Percentiles rank a stretch among this genome's conserved stretches.
These are phyloP conservation scores for Globisporangium apiculatum DNA, from an alignment of 352 stramenopile species.

Conservation along the genomic window DNA sequence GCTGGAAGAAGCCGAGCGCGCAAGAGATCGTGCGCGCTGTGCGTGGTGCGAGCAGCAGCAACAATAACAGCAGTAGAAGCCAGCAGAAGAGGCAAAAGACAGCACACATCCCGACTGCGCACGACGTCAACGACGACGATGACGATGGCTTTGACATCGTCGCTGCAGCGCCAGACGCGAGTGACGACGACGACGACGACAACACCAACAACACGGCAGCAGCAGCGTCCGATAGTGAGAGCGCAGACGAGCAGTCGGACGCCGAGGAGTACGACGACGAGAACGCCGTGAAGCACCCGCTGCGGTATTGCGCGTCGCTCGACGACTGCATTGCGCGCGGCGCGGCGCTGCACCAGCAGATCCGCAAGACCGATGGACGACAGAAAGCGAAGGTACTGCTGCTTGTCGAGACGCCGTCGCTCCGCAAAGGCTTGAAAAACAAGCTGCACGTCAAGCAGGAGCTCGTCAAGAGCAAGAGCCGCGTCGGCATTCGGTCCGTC, in stretches of 20 bases:
- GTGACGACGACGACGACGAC: slow-evolving; percentile 14
- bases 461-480: slow-evolving; percentile 47
- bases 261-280: slow-evolving; percentile 16
- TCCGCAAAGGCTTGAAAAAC: slow-evolving; percentile 60
- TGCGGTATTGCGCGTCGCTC: slow-evolving; percentile 38
- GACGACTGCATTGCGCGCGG: slow-evolving; percentile 41
- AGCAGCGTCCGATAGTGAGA: slow-evolving; percentile 3
- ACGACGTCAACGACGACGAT: slow-evolving; percentile 14
- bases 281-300: slow-evolving; percentile 19
- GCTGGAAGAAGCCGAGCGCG: slow-evolving; percentile 62
- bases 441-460: slow-evolving; percentile 47
- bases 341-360: slow-evolving; percentile 35
- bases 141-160: slow-evolving; percentile 16
- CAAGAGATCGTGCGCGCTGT: slow-evolving; percentile 30
- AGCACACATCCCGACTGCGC: not conserved
- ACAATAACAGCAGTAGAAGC: slow-evolving; percentile 3
- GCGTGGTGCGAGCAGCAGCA: slow-evolving; percentile 5
- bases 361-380: slow-evolving; percentile 44
- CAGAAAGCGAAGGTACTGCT: slow-evolving; percentile 69
- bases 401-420: slow-evolving; percentile 35
- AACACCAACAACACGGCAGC: slow-evolving; percentile 3
- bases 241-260: slow-evolving; percentile 13
- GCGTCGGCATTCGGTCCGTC: slow-evolving; percentile 44
- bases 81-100: slow-evolving; percentile 33
- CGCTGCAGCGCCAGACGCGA: slow-evolving; percentile 13